Percentiles rank a stretch among this genome's conserved stretches.
Evolutionary conservation across 2,329 filamentous ascomycete species (phyloP).

Genomic region (Aspergillus piperis): DNA sequence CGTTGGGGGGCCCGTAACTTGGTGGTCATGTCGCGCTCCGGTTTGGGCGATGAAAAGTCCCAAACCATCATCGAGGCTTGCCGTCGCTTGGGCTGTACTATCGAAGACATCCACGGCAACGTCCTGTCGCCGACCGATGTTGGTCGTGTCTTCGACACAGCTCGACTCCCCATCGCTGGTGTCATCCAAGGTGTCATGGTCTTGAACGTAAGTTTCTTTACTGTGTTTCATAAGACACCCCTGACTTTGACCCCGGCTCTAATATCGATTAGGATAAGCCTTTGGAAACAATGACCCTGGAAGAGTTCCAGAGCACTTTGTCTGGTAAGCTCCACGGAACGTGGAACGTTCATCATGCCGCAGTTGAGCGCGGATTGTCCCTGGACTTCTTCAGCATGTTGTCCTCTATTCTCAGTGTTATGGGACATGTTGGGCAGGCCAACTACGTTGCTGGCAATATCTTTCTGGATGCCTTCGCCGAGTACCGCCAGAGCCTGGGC

Average conservation of each 20-base stretch:
- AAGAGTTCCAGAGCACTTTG: slow-evolving; percentile 32
- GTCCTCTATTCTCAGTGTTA: slow-evolving; percentile 23
- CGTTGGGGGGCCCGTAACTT: slow-evolving; percentile 10
- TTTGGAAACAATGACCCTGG: slow-evolving; percentile 32
- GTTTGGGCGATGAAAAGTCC: neutral
- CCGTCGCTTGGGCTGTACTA: neutral
- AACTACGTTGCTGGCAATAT: slow-evolving; percentile 28
- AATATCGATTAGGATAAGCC: slow-evolving; percentile 1
- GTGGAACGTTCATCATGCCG: slow-evolving; percentile 29
- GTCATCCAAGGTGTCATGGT: slow-evolving; percentile 6
- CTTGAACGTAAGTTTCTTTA: neutral
- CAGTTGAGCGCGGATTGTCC: neutral
- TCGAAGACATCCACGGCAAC: neutral
- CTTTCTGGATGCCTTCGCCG: slow-evolving; percentile 24
- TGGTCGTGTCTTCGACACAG: neutral
- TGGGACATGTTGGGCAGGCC: slow-evolving; percentile 24
- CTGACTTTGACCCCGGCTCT: too few species aligned
- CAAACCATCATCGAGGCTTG: neutral
- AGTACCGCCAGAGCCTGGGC: slow-evolving; percentile 13
- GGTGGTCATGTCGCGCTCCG: slow-evolving; percentile 5
- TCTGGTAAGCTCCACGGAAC: slow-evolving; percentile 34
- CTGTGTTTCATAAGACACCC: neutral
- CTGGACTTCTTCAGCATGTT: slow-evolving; percentile 28
- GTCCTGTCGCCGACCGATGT: neutral
- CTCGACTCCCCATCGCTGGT: neutral